These are phyloP conservation scores for Achaetomiella virescens DNA, from an alignment of 495 filamentous ascomycete genomes.

Conservation along the genomic window DNA sequence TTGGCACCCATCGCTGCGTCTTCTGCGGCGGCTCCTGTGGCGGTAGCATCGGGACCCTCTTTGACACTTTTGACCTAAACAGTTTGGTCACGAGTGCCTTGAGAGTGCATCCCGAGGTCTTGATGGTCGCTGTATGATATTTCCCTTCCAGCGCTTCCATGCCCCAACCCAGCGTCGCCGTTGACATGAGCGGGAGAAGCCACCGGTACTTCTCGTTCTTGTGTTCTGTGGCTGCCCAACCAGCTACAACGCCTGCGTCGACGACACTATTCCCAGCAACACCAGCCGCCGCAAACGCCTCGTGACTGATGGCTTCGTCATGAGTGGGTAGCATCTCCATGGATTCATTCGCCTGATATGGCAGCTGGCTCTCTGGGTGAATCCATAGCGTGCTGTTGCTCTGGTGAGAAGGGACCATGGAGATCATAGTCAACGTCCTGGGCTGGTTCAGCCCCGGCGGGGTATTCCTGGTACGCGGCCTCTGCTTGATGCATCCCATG, in stretches of 20 bases:
- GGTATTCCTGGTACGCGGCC: neutral
- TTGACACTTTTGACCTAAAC: conserved; percentile 4
- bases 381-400: neutral
- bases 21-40: neutral
- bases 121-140: neutral
- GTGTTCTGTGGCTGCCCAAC: neutral
- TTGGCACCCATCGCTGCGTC: neutral
- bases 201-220: conserved; percentile 11
- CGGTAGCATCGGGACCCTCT: neutral
- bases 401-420: neutral
- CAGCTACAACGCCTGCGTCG: no score
- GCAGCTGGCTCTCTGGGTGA: neutral
- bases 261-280: no score
- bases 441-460: neutral
- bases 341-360: conserved; percentile 5
- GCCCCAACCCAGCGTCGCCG: conserved; percentile 8
- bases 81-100: neutral
- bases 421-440: neutral
- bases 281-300: neutral
- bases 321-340: conserved; percentile 2
- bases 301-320: neutral
- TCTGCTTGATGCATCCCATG: neutral
- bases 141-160: conserved; percentile 8
- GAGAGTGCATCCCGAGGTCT: conserved; percentile 5
- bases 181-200: conserved; percentile 11